Conservation (phyloP, 1,284 basidiomycete species). For the Ganoderma lingzhi region DNA sequence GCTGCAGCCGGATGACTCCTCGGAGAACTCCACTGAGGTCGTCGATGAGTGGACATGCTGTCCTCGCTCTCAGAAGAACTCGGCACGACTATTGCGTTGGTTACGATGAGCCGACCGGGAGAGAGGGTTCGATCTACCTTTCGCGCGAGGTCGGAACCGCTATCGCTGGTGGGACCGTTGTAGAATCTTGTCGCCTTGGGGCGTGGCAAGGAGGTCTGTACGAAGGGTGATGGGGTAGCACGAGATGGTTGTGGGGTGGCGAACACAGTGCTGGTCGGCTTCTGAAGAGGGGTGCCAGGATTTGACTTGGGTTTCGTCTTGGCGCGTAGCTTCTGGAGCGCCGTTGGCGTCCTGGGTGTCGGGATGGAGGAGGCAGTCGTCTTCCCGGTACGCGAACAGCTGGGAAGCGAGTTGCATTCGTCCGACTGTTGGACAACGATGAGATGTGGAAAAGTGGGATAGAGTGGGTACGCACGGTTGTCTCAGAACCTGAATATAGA, state of each 20-base stretch:
- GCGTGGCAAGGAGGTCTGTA: constrained; percentile 30
- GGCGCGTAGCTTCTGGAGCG: constrained; percentile 16
- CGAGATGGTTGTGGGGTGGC: constrained; percentile 19
- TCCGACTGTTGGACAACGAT: not conserved
- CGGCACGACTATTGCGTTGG: constrained; percentile 57
- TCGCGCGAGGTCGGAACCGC: constrained; percentile 42
- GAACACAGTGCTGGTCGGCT: constrained; percentile 13
- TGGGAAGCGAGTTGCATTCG: not conserved
- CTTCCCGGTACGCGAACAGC: not conserved
- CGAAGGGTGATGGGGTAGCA: constrained; percentile 10
- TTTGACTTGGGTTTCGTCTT: constrained; percentile 28
- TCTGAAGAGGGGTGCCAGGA: constrained; percentile 26
- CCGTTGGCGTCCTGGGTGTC: not conserved
- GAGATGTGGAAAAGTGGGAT: not conserved
- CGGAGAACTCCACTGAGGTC: constrained; percentile 14
- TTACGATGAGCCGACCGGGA: constrained; percentile 55
- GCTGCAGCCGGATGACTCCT: not conserved
- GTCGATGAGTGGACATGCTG: constrained; percentile 19
- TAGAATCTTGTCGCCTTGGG: constrained; percentile 12
- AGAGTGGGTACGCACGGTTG: constrained; percentile 9
- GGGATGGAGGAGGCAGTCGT: not conserved
- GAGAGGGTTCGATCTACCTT: constrained; percentile 39
- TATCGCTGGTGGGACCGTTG: constrained; percentile 29
- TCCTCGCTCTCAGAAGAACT: constrained; percentile 54
- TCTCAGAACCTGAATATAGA: constrained; percentile 18